Evolutionary conservation across 2,329 filamentous ascomycete species (phyloP).

Genomic region (Tricladium varicosporioides): DNA sequence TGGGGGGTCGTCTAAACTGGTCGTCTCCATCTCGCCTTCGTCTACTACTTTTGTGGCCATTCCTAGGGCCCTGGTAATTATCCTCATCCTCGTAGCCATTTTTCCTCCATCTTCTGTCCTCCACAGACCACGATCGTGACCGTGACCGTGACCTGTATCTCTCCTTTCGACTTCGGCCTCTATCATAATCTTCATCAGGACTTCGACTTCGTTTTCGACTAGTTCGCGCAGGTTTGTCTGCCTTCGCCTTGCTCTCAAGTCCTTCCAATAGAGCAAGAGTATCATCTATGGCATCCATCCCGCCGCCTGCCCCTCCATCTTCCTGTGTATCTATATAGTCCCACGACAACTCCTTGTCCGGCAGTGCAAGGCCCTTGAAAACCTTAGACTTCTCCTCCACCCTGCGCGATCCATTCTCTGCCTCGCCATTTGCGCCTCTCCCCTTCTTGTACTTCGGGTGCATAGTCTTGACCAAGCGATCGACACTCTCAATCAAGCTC

Average conservation of each 20-base stretch:
- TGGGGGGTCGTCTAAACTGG: slow-evolving; percentile 63
- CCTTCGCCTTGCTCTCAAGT: slow-evolving; percentile 64
- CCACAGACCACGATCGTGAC: slow-evolving; percentile 48
- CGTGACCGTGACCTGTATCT: slow-evolving; percentile 51
- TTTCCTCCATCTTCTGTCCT: slow-evolving; percentile 37
- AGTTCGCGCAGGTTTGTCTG: slow-evolving; percentile 33
- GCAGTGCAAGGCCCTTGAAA: slow-evolving; percentile 87
- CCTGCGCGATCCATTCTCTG: slow-evolving; percentile 41
- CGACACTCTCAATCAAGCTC: slow-evolving; percentile 86
- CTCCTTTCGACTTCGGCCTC: slow-evolving; percentile 37
- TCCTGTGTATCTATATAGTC: too few relatives aligned
- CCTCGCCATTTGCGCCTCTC: slow-evolving; percentile 40
- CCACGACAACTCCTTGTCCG: slow-evolving; percentile 67
- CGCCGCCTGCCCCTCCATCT: slow-evolving; percentile 44
- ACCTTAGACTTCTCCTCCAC: slow-evolving; percentile 75
- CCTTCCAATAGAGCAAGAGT: slow-evolving; percentile 90
- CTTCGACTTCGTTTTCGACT: slow-evolving; percentile 54
- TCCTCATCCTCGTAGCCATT: slow-evolving; percentile 56
- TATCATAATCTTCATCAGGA: slow-evolving; percentile 41
- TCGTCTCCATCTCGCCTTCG: slow-evolving; percentile 50
- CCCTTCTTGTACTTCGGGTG: slow-evolving; percentile 81
- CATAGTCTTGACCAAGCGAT: slow-evolving; percentile 83
- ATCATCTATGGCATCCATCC: slow-evolving; percentile 77
- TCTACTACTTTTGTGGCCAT: slow-evolving; percentile 43
- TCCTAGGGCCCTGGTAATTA: slow-evolving; percentile 59